Conservation (phyloP, 73 alveolate genomes). For the Loxodes magnus region DNA sequence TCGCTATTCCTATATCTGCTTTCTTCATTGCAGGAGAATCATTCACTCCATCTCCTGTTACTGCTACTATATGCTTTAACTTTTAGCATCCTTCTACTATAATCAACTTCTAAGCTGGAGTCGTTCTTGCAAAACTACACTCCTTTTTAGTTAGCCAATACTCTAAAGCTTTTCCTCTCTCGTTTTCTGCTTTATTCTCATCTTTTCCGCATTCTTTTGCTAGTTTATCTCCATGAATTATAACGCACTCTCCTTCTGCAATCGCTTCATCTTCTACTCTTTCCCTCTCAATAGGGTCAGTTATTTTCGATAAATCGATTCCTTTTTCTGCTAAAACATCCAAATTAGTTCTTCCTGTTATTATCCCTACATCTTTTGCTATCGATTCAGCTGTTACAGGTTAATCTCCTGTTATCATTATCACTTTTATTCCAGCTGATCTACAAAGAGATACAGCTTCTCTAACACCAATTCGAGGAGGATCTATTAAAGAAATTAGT, state of each 20-base stretch:
- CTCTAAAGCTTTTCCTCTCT: slow-evolving; percentile 44
- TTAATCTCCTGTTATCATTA: slow-evolving; percentile 94
- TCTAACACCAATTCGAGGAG: slow-evolving; percentile 69
- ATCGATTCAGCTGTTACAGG: slow-evolving; percentile 88
- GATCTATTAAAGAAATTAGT: slow-evolving; percentile 64
- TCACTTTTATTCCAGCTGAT: slow-evolving; percentile 78
- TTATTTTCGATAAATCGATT: no score
- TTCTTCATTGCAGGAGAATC: slow-evolving; percentile 57
- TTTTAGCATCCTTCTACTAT: slow-evolving; percentile 88
- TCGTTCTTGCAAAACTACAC: slow-evolving; percentile 91
- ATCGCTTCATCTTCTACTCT: slow-evolving; percentile 52
- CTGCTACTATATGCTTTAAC: slow-evolving; percentile 91
- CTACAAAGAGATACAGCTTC: slow-evolving; percentile 63
- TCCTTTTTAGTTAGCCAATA: slow-evolving; percentile 63
- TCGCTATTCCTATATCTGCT: slow-evolving; percentile 76
- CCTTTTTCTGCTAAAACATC: slow-evolving; percentile 33
- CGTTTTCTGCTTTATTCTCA: slow-evolving; percentile 46
- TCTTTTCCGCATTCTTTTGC: slow-evolving; percentile 39
- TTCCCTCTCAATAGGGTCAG: no score
- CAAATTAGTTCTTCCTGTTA: slow-evolving; percentile 27
- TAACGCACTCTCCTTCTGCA: slow-evolving; percentile 42
- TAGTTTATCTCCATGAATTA: slow-evolving; percentile 63
- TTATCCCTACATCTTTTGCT: slow-evolving; percentile 62
- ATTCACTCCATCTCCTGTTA: slow-evolving; percentile 95
- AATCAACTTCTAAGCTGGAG: slow-evolving; percentile 86